Evolutionary conservation across 495 filamentous ascomycete species (phyloP), one percentile per base, ranked within the genome.

Genomic region (Oleoguttula mirabilis): DNA sequence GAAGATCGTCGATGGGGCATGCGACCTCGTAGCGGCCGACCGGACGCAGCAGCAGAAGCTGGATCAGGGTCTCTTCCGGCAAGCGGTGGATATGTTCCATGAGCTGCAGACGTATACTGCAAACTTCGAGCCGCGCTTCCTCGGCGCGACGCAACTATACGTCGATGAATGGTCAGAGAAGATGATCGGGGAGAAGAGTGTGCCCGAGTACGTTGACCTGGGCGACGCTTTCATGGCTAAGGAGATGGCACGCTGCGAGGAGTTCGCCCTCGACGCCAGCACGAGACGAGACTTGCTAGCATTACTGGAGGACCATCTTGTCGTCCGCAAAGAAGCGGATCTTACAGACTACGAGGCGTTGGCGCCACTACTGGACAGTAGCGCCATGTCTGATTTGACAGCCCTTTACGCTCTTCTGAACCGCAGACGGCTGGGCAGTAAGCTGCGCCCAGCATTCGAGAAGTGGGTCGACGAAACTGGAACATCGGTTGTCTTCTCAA

Each of bases 391-490:
- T 32, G 75, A 84, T 3, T 66, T 95, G 55, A 70, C 73, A 48
- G 73, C 74, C n/a, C 70, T 95, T 2, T 95, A 88, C 58, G 61
- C 68, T 7, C 68, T 98, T 7, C 73, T 96, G 15, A 60, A 69
- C 40, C 75, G 75, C 19, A 74, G 74, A 11, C 64, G 68, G 6
- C 72, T 86, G 2, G 77, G 79, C 20, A 65, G 66, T 49, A 67
- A 72, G 30, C 65, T 98, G 10, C 80, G 71, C 42, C 53, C 65
- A 3, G 70, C 86, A 0, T 96, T 90, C 66, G 76, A 78, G 52
- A 64, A 62, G 10, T 90, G 88, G 62, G 90, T 96, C 48, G 64
- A 76, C 17, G 66, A 73, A 37, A 73, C 80, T n/a, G 92, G 90
- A 2, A 68, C 77, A 0, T 55, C 48, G 2, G 93, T 98, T 39